Conservation (phyloP, 192 early-diverging fungal species). For the Thoreauomyces humboldtii region DNA sequence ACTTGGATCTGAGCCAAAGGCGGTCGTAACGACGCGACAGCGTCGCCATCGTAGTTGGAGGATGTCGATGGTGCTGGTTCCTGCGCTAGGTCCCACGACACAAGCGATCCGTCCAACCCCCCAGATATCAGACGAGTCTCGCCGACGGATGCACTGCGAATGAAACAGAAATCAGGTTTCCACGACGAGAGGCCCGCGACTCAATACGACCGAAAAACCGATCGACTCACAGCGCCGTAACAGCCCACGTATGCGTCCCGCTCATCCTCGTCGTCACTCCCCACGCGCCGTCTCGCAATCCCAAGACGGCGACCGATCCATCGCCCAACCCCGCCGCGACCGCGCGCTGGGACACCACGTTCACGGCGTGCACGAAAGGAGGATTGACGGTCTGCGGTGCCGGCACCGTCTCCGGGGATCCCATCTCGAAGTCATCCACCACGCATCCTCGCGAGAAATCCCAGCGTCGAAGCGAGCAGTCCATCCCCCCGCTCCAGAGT, state of each 20-base stretch:
- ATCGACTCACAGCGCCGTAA: conserved; percentile 16
- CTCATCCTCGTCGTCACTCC: not conserved
- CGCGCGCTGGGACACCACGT: not conserved
- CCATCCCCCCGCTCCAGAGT: conserved; percentile 21
- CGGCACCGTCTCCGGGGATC: not conserved
- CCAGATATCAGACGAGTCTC: not conserved
- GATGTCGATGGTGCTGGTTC: not conserved
- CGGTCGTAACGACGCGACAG: not conserved
- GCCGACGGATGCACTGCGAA: not conserved
- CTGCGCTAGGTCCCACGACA: not conserved
- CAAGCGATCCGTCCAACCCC: not conserved
- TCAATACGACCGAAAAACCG: not conserved
- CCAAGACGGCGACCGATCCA: conserved; percentile 12
- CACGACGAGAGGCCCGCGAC: not conserved
- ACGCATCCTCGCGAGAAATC: conserved; percentile 19
- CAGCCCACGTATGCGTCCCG: conserved; percentile 19
- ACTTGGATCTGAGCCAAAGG: not conserved
- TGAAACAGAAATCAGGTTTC: too few relatives aligned
- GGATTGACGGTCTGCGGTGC: conserved; percentile 27
- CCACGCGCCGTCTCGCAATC: not conserved
- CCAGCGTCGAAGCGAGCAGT: conserved; percentile 15
- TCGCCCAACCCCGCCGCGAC: conserved; percentile 26
- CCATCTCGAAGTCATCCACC: conserved; percentile 2
- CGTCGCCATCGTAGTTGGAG: not conserved
- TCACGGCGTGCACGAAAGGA: conserved; percentile 20